Evolutionary conservation across 2,329 filamentous ascomycete genomes (phyloP), one percentile per base, ranked within the genome.

Genomic region (Colletotrichum sp.): DNA sequence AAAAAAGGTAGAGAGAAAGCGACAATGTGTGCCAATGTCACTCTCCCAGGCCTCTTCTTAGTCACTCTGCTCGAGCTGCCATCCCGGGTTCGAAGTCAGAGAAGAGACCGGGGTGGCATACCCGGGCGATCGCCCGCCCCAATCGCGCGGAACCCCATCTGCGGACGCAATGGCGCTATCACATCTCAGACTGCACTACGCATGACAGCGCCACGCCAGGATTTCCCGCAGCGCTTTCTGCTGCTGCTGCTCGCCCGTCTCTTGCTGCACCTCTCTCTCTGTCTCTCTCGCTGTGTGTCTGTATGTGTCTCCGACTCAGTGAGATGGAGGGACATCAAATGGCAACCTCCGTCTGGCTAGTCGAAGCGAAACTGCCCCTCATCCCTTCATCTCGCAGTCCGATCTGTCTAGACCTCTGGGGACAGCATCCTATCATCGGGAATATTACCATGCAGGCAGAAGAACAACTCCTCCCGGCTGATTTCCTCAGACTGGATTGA

Each of bases 131-230:
- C 73, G 70, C 15, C 60, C n/a, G 44, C 57, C 70, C 73, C 69
- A 73, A 68, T 68, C 64, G 73, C 44, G 70, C 64, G 73, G 64
- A 73, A 72, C 72, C 68, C 71, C 64, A 68, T 72, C 57, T 55
- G 52, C 57, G 55, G 32, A 57, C 57, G 49, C 34, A 49, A 28
- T 60, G 44, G 44, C 57, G 49, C 34, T 59, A 49, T 73, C 73
- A 76, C 26, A 73, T 73, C 57, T 76, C 73, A 68, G 18, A 65
- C 30, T 24, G 36, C 15, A n/a, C 34, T 34, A n/a, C 70, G 70
- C 64, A 60, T 76, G 73, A 73, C 44, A 65, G 72, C 70, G 70
- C 70, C 64, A 64, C 39, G 30, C 59, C 32, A 71, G 59, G 36
- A 71, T 64, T 64, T n/a, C 24, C 39, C 18, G 30, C 28, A 30